Evolutionary conservation across 2,329 filamentous ascomycete species (phyloP).

Genomic region (Fusarium subglutinans): DNA sequence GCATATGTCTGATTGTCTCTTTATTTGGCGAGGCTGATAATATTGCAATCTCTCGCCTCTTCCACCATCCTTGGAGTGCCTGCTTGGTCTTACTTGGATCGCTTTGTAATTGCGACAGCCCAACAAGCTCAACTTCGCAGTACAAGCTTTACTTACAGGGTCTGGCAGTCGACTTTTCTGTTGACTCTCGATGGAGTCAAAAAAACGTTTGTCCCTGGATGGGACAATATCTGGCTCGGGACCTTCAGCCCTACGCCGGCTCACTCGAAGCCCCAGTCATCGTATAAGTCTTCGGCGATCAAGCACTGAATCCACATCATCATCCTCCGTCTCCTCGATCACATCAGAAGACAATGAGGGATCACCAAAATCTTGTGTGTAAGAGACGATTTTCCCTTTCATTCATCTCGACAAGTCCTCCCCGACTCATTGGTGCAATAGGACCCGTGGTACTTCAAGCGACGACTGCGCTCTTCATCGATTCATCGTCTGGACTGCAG

Average conservation of each 20-base stretch:
- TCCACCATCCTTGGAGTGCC: neutral
- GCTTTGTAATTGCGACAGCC: neutral
- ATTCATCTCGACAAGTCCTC: neutral
- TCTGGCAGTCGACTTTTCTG: neutral
- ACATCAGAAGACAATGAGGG: constrained; percentile 37
- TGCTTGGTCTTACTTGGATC: neutral
- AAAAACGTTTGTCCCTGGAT: constrained; percentile 44
- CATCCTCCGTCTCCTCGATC: constrained; percentile 40
- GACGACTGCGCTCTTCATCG: constrained; percentile 63
- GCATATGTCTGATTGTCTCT: constrained; percentile 21
- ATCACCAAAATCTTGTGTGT: constrained; percentile 46
- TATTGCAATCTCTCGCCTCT: constrained; percentile 9
- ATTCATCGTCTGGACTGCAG: constrained; percentile 66
- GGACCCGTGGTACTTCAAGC: constrained; percentile 55
- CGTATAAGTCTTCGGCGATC: constrained; percentile 46
- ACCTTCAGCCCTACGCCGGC: constrained; percentile 46
- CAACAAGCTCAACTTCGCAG: neutral
- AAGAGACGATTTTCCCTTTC: constrained; percentile 37
- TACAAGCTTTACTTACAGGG: neutral
- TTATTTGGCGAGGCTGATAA: neutral
- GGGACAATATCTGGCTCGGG: constrained; percentile 40
- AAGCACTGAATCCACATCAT: constrained; percentile 44
- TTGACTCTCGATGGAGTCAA: constrained; percentile 45
- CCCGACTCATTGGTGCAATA: constrained; percentile 40
- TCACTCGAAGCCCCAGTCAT: constrained; percentile 46